Evolutionary conservation across 169 alveolate genomes (phyloP), one percentile per base, ranked within the genome.

Genomic region (Fabrea salina): DNA sequence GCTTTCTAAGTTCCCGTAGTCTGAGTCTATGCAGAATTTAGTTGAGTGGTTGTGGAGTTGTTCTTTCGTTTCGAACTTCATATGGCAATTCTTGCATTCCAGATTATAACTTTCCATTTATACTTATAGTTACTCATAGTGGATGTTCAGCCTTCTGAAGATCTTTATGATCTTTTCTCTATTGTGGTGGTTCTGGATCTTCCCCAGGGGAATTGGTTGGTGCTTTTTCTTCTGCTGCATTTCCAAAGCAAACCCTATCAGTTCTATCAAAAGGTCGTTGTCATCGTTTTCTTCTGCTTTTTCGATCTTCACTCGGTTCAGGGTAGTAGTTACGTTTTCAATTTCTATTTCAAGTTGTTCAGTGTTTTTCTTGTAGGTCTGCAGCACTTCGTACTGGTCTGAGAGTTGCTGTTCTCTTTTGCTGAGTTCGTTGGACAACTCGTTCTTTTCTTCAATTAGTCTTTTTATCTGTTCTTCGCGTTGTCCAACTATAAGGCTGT

Each of bases 51-150:
- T 72, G 8, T 27, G n/a, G 7, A 72, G n/a, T 35, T 72, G 54
- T 1, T 72, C 80, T 51, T 33, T 22, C 44, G 44, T 72, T 22
- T 72, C 80, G 33, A 49, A 72, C 51, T 19, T 72, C 80, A 72
- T 72, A 11, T 72, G 22, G 5, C 80, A 72, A 32, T 72, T 40
- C 51, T 32, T 72, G 50, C 80, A 72, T 51, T 72, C 80, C 27
- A 56, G 53, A n/a, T n/a, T n/a, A n/a, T n/a, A n/a, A n/a, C n/a
- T n/a, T n/a, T n/a, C n/a, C n/a, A n/a, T n/a, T n/a, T n/a, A n/a
- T n/a, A n/a, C n/a, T n/a, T n/a, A n/a, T n/a, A n/a, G n/a, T n/a
- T n/a, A n/a, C n/a, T 61, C 74, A 61, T 33, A 61, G 16, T 47
- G 54, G 49, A 68, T 39, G 11, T 64, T 43, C 19, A n/a, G 44